Evolutionary conservation across 768 basidiomycete genomes (phyloP).

Genomic region (Suillus lakei): DNA sequence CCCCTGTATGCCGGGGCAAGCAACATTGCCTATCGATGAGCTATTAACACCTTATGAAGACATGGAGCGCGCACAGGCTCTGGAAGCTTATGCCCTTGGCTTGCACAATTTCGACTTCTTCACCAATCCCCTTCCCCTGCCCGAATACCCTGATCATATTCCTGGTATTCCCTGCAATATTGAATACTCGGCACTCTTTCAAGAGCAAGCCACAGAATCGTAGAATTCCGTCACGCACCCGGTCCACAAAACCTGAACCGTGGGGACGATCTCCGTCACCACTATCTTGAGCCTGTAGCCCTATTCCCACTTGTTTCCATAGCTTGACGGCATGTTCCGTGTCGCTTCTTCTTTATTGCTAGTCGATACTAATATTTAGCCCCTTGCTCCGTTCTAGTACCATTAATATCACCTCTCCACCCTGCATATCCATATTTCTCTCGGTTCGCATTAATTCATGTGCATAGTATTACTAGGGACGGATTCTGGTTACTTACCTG

Average conservation of each 20-base stretch:
- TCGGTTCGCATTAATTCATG: conserved; percentile 1
- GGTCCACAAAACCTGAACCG: background rate
- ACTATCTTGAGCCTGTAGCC: background rate
- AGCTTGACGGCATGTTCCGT: background rate
- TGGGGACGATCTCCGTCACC: background rate
- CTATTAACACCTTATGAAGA: conserved; percentile 18
- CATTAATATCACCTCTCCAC: background rate
- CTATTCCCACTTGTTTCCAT: background rate
- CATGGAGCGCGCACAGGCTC: conserved; percentile 29
- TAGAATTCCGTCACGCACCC: background rate
- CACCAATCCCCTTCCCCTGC: conserved; percentile 1
- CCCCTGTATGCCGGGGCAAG: conserved; percentile 9
- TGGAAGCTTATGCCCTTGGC: conserved; percentile 35
- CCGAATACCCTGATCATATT: conserved; percentile 10
- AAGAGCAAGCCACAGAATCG: conserved; percentile 5
- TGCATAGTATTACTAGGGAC: background rate
- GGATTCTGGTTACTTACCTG: background rate
- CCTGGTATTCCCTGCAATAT: background rate
- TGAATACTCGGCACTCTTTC: conserved; percentile 10
- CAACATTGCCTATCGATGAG: conserved; percentile 2
- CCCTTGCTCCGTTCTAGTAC: background rate
- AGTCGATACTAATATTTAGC: background rate
- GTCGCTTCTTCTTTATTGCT: background rate
- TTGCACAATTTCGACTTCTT: conserved; percentile 32
- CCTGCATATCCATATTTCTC: conserved; percentile 2